Evolutionary conservation across 768 basidiomycete species (phyloP).

Genomic region (Coprinopsis sp.): DNA sequence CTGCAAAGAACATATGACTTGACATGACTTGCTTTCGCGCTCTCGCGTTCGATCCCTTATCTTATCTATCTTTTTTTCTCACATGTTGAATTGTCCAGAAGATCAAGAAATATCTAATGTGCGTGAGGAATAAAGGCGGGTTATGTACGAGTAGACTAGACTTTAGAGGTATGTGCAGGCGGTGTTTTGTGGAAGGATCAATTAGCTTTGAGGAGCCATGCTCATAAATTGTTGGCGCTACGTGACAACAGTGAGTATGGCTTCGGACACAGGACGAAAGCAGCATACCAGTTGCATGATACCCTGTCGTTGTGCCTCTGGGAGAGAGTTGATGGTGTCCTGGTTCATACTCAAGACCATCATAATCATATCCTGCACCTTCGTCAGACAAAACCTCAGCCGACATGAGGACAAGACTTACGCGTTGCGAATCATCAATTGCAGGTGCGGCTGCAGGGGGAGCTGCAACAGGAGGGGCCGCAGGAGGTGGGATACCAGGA

Average conservation of each 20-base stretch:
- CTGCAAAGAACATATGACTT: too few relatives aligned
- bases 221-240: constrained; percentile 39
- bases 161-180: too few relatives aligned
- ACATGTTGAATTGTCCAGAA: too few relatives aligned
- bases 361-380: constrained; percentile 66
- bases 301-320: constrained; percentile 71
- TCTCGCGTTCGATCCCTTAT: too few relatives aligned
- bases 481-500: background rate
- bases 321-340: constrained; percentile 79
- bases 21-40: too few relatives aligned
- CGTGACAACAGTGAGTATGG: background rate
- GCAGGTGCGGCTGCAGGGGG: constrained; percentile 20
- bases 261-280: background rate
- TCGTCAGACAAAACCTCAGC: background rate
- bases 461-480: constrained; percentile 16
- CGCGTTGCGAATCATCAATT: constrained; percentile 50
- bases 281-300: constrained; percentile 72
- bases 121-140: too few relatives aligned
- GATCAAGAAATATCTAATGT: too few relatives aligned
- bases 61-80: too few relatives aligned
- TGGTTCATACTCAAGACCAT: constrained; percentile 80
- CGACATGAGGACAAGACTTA: constrained; percentile 16
- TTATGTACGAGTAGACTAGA: too few relatives aligned
- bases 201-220: background rate
- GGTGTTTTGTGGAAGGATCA: too few relatives aligned